A percentile compares a stretch with the other conserved stretches of the same genome.
These are phyloP conservation scores for Buddleja alternifolia DNA, from an alignment of 257 asterid species.

Conservation along the genomic window DNA sequence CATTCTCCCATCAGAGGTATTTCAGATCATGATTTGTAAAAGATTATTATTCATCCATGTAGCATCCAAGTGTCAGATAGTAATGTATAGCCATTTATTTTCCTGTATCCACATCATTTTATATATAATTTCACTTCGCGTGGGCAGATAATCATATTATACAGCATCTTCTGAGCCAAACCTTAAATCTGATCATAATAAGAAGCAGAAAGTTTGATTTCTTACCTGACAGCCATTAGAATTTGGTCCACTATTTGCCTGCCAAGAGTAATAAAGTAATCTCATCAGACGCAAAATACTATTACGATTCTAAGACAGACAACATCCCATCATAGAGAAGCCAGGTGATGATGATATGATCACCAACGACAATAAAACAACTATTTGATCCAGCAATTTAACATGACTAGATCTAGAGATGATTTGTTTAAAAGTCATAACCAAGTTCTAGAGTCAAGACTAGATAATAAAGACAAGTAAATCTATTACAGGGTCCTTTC, in stretches of 20 bases:
- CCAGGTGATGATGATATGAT: not conserved
- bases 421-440: conserved; percentile 8
- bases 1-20: no score
- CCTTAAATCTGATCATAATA: not conserved
- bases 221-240: conserved; percentile 93
- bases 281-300: not conserved
- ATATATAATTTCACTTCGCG: not conserved
- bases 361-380: not conserved
- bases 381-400: not conserved
- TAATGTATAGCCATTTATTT: not conserved
- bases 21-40: not conserved
- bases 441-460: not conserved
- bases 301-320: not conserved
- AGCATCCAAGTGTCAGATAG: not conserved
- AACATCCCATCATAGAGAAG: not conserved
- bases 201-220: conserved; percentile 23
- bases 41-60: not conserved
- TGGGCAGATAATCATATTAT: not conserved
- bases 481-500: not conserved
- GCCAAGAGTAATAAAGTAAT: conserved; percentile 36
- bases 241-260: conserved; percentile 94
- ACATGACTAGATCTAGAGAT: not conserved
- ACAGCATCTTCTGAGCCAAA: not conserved
- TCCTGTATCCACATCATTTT: conserved; percentile 2
- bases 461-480: conserved; percentile 1